Percentiles rank a stretch among this genome's conserved stretches.
Evolutionary conservation across 805 yeast genomes (phyloP).

Genomic region (Saturnispora dispora): DNA sequence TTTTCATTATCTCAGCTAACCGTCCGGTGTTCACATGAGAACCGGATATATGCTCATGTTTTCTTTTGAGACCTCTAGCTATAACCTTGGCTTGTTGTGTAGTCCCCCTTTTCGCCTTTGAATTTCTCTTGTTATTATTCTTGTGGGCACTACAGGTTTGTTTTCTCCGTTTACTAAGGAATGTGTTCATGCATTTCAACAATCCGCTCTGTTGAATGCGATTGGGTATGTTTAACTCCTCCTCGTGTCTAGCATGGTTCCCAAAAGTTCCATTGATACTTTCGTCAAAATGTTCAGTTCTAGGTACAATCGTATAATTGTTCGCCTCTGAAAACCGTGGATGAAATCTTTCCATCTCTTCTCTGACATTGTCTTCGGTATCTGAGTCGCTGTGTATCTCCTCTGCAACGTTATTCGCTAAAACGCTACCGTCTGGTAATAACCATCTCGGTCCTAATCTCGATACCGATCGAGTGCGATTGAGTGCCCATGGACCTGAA

Average conservation of each 20-base stretch:
- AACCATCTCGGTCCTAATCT: slow-evolving; percentile 3
- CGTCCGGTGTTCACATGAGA: neutral
- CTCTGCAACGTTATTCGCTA: neutral
- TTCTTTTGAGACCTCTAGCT: slow-evolving; percentile 2
- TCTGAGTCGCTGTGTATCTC: neutral
- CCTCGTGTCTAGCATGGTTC: slow-evolving; percentile 1
- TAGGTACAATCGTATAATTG: slow-evolving; percentile 3
- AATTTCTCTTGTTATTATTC: neutral
- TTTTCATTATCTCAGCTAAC: neutral
- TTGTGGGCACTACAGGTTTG: neutral
- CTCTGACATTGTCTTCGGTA: neutral
- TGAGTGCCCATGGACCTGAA: neutral
- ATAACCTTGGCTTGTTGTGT: neutral
- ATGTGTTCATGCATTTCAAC: neutral
- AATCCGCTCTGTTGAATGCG: neutral
- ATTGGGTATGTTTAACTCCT: neutral
- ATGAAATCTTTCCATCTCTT: neutral
- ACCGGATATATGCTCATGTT: neutral
- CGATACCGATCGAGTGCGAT: neutral
- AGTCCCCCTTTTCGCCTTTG: neutral
- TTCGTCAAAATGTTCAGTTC: neutral
- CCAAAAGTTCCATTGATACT: neutral
- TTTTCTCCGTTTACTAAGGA: neutral
- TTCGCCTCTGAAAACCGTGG: slow-evolving; percentile 4
- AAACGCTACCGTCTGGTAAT: neutral